These are phyloP conservation scores for Tetrapisispora taiwanensis DNA, from an alignment of 805 yeast genomes.

Conservation along the genomic window DNA sequence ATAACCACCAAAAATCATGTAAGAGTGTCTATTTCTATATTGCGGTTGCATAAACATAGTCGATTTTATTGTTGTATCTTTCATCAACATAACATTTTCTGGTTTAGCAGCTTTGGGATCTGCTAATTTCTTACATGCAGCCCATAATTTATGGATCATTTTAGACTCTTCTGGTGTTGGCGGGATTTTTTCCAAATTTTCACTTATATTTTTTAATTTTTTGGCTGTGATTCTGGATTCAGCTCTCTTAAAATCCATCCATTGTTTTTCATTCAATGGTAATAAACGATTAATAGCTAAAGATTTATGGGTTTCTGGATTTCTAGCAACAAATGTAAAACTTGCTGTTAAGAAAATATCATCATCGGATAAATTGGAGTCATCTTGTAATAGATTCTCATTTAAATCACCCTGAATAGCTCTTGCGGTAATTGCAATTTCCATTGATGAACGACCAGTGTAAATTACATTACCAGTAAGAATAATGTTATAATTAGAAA, in stretches of 20 bases:
- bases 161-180: constrained; percentile 66
- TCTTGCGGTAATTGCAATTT: constrained; percentile 82
- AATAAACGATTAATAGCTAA: constrained; percentile 75
- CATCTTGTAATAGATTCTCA: constrained; percentile 32
- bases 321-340: constrained; percentile 91
- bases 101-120: constrained; percentile 32
- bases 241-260: constrained; percentile 79
- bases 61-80: constrained; percentile 58
- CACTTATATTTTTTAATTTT: constrained; percentile 62
- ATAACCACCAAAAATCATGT: constrained; percentile 93
- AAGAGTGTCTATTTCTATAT: constrained; percentile 87
- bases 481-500: constrained; percentile 62
- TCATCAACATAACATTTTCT: constrained; percentile 52
- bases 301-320: constrained; percentile 84
- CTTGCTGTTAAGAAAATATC: constrained; percentile 79
- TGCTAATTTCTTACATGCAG: constrained; percentile 35
- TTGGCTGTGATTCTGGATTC: constrained; percentile 83
- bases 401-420: constrained; percentile 52
- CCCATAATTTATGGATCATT: constrained; percentile 72
- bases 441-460: constrained; percentile 95
- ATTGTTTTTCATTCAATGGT: constrained; percentile 65
- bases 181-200: constrained; percentile 51
- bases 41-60: constrained; percentile 94
- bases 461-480: constrained; percentile 88
- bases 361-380: constrained; percentile 35